These are phyloP conservation scores for Mucuna pruriens DNA, from an alignment of 306 rosid species.

Conservation along the genomic window DNA sequence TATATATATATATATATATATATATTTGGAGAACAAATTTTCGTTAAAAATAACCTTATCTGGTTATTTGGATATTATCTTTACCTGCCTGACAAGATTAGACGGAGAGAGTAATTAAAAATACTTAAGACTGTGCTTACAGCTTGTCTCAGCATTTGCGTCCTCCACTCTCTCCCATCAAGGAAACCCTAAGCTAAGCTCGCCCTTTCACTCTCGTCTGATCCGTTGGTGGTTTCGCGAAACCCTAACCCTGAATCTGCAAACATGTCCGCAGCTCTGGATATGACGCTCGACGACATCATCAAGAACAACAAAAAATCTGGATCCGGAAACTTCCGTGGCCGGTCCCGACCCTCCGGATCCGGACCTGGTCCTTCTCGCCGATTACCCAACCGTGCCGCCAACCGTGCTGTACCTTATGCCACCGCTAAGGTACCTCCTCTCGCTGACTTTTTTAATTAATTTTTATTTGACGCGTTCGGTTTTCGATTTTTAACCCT, in stretches of 20 bases:
- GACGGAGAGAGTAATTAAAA: neutral
- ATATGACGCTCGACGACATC: slow-evolving; percentile 88
- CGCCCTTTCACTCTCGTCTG: neutral
- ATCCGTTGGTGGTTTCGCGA: neutral
- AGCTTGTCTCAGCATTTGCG: too few relatives aligned
- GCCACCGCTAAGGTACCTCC: slow-evolving; percentile 55
- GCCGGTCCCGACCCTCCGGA: slow-evolving; percentile 56
- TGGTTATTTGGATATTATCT: neutral
- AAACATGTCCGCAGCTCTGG: slow-evolving; percentile 72
- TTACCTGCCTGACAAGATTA: neutral
- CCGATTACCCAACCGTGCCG: slow-evolving; percentile 68
- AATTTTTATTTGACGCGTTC: neutral
- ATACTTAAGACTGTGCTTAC: too few relatives aligned
- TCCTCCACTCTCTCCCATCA: too few relatives aligned
- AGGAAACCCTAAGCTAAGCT: slow-evolving; percentile 42
- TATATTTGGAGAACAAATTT: too few relatives aligned
- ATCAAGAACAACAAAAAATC: slow-evolving; percentile 85
- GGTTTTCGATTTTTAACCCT: neutral
- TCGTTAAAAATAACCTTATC: neutral
- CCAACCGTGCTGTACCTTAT: slow-evolving; percentile 74
- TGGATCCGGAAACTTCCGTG: slow-evolving; percentile 64
- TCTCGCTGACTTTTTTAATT: neutral
- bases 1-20: too few relatives aligned
- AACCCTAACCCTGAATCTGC: neutral
- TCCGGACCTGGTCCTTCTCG: slow-evolving; percentile 90